Evolutionary conservation across 2,329 filamentous ascomycete genomes (phyloP), one percentile per base, ranked within the genome.

Genomic region (Chrysoporthe austroafricana): DNA sequence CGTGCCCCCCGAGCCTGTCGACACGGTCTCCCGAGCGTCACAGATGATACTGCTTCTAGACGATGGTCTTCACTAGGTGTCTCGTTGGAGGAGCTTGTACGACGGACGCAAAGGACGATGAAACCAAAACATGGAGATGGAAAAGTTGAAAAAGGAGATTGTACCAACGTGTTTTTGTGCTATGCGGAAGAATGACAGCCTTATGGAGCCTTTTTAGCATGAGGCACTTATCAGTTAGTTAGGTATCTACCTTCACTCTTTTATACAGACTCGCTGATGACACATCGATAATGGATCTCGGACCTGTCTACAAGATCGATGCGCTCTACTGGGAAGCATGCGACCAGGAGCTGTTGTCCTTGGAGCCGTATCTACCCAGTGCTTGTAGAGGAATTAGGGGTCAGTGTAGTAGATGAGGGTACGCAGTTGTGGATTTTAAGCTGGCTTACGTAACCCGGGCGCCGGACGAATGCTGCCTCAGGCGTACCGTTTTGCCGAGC

Each of bases 401-500:
- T 8, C 57, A 60, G 57, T 44, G 39, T 39, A 32, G 4, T 42
- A 39, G 21, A 57, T 4, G 36, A 39, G 36, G 14, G 56, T 63
- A 44, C 21, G 36, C 18, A 34, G 26, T 21, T 13, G 46, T 62
- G 34, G 26, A 11, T 34, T 64, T 57, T 21, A 3, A 18, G 43
- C 5, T 44, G 5, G 56, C 67, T 69, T 64, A 67, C 58, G 50
- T 69, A 67, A 67, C 2, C 14, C 50, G 3, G 1, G 13, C 50
- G 21, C 50, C 26, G 21, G 6, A 2, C 39, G 32, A 7, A 13
- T 0, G 52, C 6, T 42, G 54, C 63, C 63, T 69, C 39, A 70
- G 69, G 69, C 62, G 64, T 32, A 36, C 66, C 60, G 52, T 63
- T 70, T 68, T 70, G 68, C 69, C 69, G 69, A 69, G 50, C 57